phyloP scores from a whole-genome alignment of 2,329 filamentous ascomycete species.

The Ophiosphaerella narmari region DNA sequence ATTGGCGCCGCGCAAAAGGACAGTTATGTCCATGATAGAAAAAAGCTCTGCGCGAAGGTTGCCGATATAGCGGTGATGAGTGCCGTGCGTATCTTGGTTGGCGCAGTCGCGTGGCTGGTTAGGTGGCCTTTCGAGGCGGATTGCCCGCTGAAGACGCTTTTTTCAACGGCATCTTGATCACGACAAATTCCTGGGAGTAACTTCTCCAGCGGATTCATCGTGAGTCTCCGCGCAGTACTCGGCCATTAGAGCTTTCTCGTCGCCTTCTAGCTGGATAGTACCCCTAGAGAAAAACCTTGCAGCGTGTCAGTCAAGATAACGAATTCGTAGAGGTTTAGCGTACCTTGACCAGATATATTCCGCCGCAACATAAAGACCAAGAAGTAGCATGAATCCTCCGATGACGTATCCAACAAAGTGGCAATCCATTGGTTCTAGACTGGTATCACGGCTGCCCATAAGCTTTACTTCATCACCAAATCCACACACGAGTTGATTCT shows the following conservation, averaged over 20 bases:
- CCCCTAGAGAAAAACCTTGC: slow-evolving; percentile 15
- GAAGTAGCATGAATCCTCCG: slow-evolving; percentile 21
- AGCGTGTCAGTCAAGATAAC: slow-evolving; percentile 1
- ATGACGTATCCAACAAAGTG: slow-evolving; percentile 25
- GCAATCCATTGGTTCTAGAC: slow-evolving; percentile 5
- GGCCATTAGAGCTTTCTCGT: slow-evolving; percentile 25
- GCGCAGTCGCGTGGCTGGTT: too few relatives aligned
- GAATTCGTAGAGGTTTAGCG: not conserved
- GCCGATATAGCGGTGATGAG: too few relatives aligned
- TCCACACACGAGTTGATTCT: slow-evolving; percentile 31
- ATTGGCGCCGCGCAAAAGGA: too few relatives aligned
- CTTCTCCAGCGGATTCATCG: too few relatives aligned
- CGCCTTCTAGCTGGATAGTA: slow-evolving; percentile 26
- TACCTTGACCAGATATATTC: slow-evolving; percentile 30
- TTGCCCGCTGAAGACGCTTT: too few relatives aligned
- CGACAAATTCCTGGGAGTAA: too few relatives aligned
- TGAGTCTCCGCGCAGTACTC: not conserved
- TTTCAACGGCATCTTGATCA: too few relatives aligned
- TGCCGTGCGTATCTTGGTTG: too few relatives aligned
- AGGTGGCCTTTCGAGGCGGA: too few relatives aligned
- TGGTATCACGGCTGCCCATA: slow-evolving; percentile 5
- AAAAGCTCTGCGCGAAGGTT: too few relatives aligned
- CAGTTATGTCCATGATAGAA: too few relatives aligned
- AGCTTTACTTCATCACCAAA: slow-evolving; percentile 26
- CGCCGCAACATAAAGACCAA: slow-evolving; percentile 19